Evolutionary conservation across 2,329 filamentous ascomycete species (phyloP).

Genomic region (Akanthomyces dipterigenus): DNA sequence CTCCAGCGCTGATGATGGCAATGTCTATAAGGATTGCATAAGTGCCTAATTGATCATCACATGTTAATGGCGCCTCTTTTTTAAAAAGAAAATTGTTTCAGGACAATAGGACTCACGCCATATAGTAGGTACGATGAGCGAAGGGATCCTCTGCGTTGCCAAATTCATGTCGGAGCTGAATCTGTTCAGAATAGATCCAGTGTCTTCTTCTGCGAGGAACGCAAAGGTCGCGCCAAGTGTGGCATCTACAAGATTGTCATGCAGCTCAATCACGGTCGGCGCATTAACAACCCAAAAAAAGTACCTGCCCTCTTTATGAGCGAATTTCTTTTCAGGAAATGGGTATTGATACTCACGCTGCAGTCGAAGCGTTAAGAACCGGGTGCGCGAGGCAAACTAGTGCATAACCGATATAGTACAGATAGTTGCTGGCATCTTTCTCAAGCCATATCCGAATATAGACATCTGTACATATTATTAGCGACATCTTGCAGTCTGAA

Average conservation of each 20-base stretch:
- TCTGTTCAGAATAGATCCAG: neutral
- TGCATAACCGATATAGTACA: neutral
- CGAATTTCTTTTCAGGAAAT: too few relatives aligned
- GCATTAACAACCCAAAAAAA: neutral
- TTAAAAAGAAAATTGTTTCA: too few relatives aligned
- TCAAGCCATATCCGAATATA: constrained; percentile 5
- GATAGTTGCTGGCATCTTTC: neutral
- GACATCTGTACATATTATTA: neutral
- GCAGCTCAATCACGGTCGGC: neutral
- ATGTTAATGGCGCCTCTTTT: too few relatives aligned
- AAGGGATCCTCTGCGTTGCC: neutral
- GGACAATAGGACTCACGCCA: neutral
- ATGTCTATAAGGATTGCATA: constrained; percentile 13
- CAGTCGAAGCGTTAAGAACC: neutral
- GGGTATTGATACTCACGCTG: neutral
- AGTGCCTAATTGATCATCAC: constrained; percentile 16
- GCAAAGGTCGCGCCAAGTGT: neutral
- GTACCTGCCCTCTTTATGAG: neutral
- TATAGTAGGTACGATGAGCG: neutral
- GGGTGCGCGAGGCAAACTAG: neutral
- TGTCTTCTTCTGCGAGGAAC: neutral
- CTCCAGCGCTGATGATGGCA: constrained; percentile 17
- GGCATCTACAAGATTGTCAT: neutral
- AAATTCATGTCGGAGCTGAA: neutral
- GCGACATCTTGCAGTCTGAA: too few relatives aligned